Evolutionary conservation across 1,284 basidiomycete species (phyloP), one percentile per base, ranked within the genome.

Genomic region (Laetiporus sulphureus): DNA sequence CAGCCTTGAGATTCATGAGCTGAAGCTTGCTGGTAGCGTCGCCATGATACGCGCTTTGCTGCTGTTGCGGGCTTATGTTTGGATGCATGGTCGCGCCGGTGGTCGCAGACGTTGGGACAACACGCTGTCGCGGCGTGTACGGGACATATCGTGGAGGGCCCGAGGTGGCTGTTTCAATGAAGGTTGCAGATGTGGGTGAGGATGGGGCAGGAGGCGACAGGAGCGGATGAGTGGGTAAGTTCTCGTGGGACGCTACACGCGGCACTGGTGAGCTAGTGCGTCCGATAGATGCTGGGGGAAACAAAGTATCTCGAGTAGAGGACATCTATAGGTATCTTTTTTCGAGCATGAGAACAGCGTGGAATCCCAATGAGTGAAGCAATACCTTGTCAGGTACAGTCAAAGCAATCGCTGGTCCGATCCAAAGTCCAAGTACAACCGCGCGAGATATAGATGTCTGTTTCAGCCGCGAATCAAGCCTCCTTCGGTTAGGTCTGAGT

Each of bases 1-100:
- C 81, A 1, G 87, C 79, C 62, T 88, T 91, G 44, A 93, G 66
- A 55, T 82, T 84, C 65, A 89, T 83, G 15, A 89, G 63, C 57
- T 91, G 87, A 5, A 90, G 62, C 55, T 78, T 79, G 48, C 70
- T 77, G 7, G 80, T 75, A 3, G 79, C 82, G 55, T 77, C 75
- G 18, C 73, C 75, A 39, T 62, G 54, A 23, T 52, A 55, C 13
- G 53, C 53, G 42, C 67, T 66, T 30, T 64, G 63, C 40, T 71
- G 69, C 24, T 61, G 56, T 2, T 66, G 54, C 15, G 60, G 54
- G 7, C 65, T 60, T n/a, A 65, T 55, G 13, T 59, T 58, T 0
- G 68, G 59, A 36, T 67, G 67, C 30, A 66, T 62, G 5, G 69
- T 65, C 2, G 67, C 59, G 23, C 67, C 64, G 0, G 66, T 77